Conservation (phyloP, 139 green algal species). For the Gonium pectorale region DNA sequence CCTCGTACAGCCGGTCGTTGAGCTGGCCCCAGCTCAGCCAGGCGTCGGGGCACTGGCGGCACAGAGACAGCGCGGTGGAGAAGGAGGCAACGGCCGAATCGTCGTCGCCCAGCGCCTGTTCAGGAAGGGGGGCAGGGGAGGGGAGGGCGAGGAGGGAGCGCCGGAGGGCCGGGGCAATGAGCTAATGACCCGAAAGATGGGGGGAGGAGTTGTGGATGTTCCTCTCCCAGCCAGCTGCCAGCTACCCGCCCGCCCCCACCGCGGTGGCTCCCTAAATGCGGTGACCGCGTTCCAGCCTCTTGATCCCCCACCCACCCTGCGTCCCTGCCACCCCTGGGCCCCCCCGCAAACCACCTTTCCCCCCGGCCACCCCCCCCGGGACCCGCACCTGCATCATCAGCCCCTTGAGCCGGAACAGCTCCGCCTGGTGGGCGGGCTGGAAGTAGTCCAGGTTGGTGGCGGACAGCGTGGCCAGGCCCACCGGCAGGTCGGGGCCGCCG, state of each 20-base stretch:
- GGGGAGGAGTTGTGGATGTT: too few species aligned
- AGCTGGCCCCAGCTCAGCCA: slow-evolving; percentile 94
- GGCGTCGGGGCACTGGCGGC: slow-evolving; percentile 77
- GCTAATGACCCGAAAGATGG: too few species aligned
- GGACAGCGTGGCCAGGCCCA: slow-evolving; percentile 93
- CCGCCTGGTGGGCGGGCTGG: slow-evolving; percentile 82
- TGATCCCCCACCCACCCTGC: too few species aligned
- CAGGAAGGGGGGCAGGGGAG: background rate
- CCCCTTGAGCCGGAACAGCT: slow-evolving; percentile 86
- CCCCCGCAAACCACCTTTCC: background rate
- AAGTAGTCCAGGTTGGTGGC: slow-evolving; percentile 99
- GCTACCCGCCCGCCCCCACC: too few species aligned
- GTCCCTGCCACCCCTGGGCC: background rate
- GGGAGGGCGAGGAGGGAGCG: background rate
- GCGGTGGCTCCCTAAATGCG: too few species aligned
- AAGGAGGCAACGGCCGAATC: slow-evolving; percentile 78
- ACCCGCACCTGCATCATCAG: slow-evolving; percentile 50
- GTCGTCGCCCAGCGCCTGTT: slow-evolving; percentile 52
- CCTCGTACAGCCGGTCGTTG: slow-evolving; percentile 85
- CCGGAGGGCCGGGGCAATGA: background rate
- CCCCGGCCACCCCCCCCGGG: background rate
- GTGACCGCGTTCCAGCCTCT: too few species aligned
- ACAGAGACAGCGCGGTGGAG: slow-evolving; percentile 86
- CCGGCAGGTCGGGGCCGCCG: slow-evolving; percentile 42
- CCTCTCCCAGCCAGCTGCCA: too few species aligned